Percentiles rank a stretch among this genome's conserved stretches.
Conservation (phyloP, 495 filamentous ascomycete species). For the Hamigera avellanea region DNA sequence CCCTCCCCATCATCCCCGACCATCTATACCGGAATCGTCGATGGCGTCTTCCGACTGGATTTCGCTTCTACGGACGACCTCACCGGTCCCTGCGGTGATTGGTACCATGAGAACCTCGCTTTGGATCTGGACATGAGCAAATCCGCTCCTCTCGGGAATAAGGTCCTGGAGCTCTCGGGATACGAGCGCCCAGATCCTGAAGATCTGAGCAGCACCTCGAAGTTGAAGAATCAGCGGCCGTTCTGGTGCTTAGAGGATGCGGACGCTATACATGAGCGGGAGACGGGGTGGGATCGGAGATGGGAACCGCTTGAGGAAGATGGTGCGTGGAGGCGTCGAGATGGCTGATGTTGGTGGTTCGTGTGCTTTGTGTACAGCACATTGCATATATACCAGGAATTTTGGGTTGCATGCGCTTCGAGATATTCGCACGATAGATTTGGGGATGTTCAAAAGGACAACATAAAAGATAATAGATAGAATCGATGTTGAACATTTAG, state of each 20-base stretch:
- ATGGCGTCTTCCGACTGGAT: slow-evolving; percentile 39
- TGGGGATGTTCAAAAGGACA: not conserved
- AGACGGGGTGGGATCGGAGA: slow-evolving; percentile 27
- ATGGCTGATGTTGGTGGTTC: not conserved
- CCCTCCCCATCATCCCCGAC: slow-evolving; percentile 43
- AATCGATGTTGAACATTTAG: not conserved
- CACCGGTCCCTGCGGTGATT: slow-evolving; percentile 15
- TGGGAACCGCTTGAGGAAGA: slow-evolving; percentile 20
- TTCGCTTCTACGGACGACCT: slow-evolving; percentile 39
- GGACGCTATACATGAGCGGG: slow-evolving; percentile 10
- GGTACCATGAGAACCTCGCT: slow-evolving; percentile 24
- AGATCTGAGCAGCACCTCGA: slow-evolving; percentile 21
- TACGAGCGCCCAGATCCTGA: slow-evolving; percentile 29
- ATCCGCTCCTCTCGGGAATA: not conserved
- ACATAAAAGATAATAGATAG: not conserved
- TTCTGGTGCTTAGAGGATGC: slow-evolving; percentile 10
- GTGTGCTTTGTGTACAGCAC: too few relatives aligned
- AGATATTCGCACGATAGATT: too few relatives aligned
- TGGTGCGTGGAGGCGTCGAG: slow-evolving; percentile 24
- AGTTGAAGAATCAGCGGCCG: slow-evolving; percentile 24
- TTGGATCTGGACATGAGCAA: slow-evolving; percentile 7
- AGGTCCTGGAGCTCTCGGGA: slow-evolving; percentile 22
- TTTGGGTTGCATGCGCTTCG: too few relatives aligned
- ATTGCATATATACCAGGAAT: too few relatives aligned
- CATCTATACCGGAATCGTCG: slow-evolving; percentile 46